Evolutionary conservation across 352 stramenopile genomes (phyloP).

Genomic region (Vaucheria bursata): DNA sequence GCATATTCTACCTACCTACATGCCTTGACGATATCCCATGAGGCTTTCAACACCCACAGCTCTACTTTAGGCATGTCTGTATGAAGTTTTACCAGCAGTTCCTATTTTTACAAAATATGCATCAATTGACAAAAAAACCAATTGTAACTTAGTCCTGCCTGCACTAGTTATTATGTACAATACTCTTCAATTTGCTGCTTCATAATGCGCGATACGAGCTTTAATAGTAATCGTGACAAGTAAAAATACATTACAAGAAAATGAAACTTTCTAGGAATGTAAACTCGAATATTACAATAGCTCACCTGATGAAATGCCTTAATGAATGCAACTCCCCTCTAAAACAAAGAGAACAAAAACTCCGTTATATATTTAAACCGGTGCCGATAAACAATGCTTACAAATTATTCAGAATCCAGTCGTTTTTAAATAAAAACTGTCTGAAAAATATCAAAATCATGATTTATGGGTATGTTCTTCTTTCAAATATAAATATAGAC

Average conservation of each 20-base stretch:
- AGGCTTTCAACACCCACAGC: constrained; percentile 42
- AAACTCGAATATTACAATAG: neutral
- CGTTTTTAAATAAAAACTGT: neutral
- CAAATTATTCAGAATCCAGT: neutral
- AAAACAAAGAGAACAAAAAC: too few relatives aligned
- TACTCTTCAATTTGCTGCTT: neutral
- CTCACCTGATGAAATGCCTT: constrained; percentile 7
- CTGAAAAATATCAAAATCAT: neutral
- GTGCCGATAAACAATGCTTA: neutral
- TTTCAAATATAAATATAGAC: too few relatives aligned
- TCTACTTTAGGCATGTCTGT: constrained; percentile 29
- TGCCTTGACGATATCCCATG: constrained; percentile 45
- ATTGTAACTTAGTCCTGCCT: neutral
- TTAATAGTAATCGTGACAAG: neutral
- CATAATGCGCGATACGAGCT: neutral
- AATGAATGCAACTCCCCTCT: constrained; percentile 12
- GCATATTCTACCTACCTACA: constrained; percentile 22
- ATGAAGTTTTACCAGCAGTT: constrained; percentile 2
- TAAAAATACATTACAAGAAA: neutral
- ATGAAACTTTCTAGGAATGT: neutral
- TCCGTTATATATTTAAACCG: too few relatives aligned
- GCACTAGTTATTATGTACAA: neutral
- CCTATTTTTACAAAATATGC: neutral
- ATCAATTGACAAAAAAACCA: neutral
- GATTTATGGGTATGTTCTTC: neutral